phyloP scores from a whole-genome alignment of 2,329 filamentous ascomycete genomes.

The Grosmannia penicillata region DNA sequence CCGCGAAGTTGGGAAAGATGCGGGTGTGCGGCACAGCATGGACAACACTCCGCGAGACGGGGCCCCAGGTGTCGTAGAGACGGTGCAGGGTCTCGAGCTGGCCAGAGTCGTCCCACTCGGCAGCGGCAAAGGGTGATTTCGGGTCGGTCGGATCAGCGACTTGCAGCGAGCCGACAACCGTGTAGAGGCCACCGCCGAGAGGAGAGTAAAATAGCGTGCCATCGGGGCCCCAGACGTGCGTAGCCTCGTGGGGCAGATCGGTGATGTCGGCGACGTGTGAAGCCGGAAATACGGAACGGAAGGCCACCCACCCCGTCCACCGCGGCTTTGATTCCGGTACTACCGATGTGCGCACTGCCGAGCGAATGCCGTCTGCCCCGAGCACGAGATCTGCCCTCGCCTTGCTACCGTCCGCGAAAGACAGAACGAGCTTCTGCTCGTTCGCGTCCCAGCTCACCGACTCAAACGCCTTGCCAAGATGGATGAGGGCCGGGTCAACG shows the following conservation, averaged over 20 bases:
- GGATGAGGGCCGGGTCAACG: conserved; percentile 24
- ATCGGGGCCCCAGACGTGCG: conserved; percentile 27
- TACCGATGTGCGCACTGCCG: conserved; percentile 27
- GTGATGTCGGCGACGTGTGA: conserved; percentile 23
- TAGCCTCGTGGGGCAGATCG: conserved; percentile 24
- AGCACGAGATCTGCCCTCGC: conserved; percentile 31
- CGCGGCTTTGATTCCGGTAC: conserved; percentile 22
- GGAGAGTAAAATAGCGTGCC: conserved; percentile 25
- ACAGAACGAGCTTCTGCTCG: conserved; percentile 18
- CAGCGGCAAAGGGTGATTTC: conserved; percentile 15
- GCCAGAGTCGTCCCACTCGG: conserved; percentile 24
- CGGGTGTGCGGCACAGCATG: conserved; percentile 23
- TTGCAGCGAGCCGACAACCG: conserved; percentile 26
- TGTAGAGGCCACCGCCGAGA: conserved; percentile 25
- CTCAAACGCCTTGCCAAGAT: conserved; percentile 25
- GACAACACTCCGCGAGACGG: conserved; percentile 22
- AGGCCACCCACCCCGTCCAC: conserved; percentile 28
- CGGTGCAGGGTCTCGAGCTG: conserved; percentile 20
- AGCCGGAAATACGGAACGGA: conserved; percentile 28
- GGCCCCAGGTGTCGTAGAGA: conserved; percentile 27
- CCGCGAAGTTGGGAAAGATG: conserved; percentile 27
- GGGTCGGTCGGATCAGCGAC: conserved; percentile 17
- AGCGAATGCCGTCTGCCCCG: conserved; percentile 38
- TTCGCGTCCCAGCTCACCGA: conserved; percentile 18
- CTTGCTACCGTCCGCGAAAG: conserved; percentile 31